Base-by-base conservation (phyloP, 2,329 filamentous ascomycete species). In the Arachnomyces sp. region DNA sequence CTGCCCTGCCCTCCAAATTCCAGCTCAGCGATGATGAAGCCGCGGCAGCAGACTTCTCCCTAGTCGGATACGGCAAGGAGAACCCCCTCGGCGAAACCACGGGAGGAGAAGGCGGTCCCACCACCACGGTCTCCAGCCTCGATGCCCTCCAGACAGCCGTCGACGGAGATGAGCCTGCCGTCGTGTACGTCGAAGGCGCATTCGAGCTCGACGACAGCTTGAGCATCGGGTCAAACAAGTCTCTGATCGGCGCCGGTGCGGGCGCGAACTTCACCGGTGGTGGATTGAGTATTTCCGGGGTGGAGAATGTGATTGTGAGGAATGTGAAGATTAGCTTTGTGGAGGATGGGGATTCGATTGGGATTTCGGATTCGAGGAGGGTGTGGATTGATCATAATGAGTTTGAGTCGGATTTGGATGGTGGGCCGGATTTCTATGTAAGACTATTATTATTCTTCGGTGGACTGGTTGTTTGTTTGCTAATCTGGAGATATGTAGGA, bases 351-450 rank as follows among this genome's bases (percentile, higher is more conserved):
- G 69, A 72, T 40, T 58, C 59, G 44, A 66, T 72, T 40, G 66
- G 62, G 3, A 60, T 71, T 28, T 59, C 62, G n/a, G 66, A 68
- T 54, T 60, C 62, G 17, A 71, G 66, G 2, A 53, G 67, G 2
- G 63, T 71, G 1, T 72, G 68, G 68, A 53, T 72, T 16, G 68
- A 72, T 37, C 68, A 72, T 47, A 68, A 68, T 34, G 68, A 72
- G 47, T 69, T 72, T 45, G 49, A 56, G n/a, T 66, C 60, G 1
- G 65, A 69, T 31, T 56, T 69, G 7, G 48, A 52, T 31, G 44
- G 57, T 3, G 66, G 66, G 0, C 63, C 66, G 1, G 66, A 68
- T 31, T 49, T 53, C 30, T 68, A 62, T 34, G 38, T 39, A 14
- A n/a, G n/a, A n/a, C n/a, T 28, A 30, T 4, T 9, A 4, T 3